Evolutionary conservation across 2,329 filamentous ascomycete species (phyloP).

Genomic region (Cladobotryum mycophilum): DNA sequence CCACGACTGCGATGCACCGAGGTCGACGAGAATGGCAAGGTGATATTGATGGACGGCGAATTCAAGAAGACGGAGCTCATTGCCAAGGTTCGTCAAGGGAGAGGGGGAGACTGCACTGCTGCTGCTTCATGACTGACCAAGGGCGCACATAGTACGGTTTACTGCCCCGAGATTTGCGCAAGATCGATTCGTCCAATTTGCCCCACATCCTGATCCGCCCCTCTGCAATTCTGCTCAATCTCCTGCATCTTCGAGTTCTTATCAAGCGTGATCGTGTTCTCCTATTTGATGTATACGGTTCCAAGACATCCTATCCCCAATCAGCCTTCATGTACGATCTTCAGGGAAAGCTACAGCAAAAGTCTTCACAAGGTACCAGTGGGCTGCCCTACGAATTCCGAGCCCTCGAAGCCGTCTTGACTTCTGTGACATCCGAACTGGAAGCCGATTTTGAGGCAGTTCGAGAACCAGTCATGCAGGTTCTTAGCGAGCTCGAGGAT

Average conservation of each 20-base stretch:
- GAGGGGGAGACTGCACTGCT: not conserved
- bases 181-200: constrained; percentile 93
- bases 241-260: constrained; percentile 90
- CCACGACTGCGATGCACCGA: constrained; percentile 88
- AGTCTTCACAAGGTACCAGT: constrained; percentile 47
- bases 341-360: constrained; percentile 85
- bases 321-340: constrained; percentile 97
- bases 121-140: constrained; percentile 6
- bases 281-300: constrained; percentile 93
- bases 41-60: constrained; percentile 87
- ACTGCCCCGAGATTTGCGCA: constrained; percentile 87
- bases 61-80: constrained; percentile 98
- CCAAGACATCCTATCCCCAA: constrained; percentile 89
- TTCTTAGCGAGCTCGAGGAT: constrained; percentile 86
- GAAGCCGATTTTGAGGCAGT: constrained; percentile 95
- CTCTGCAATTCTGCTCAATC: constrained; percentile 87
- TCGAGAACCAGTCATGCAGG: constrained; percentile 81
- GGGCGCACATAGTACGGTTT: constrained; percentile 65
- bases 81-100: constrained; percentile 60
- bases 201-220: constrained; percentile 93
- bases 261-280: constrained; percentile 94
- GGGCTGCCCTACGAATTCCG: constrained; percentile 91
- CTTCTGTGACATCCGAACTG: constrained; percentile 84
- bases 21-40: constrained; percentile 85
- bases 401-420: constrained; percentile 88